These are phyloP conservation scores for Pythium brachiatum DNA, from an alignment of 352 stramenopile genomes.

Conservation along the genomic window DNA sequence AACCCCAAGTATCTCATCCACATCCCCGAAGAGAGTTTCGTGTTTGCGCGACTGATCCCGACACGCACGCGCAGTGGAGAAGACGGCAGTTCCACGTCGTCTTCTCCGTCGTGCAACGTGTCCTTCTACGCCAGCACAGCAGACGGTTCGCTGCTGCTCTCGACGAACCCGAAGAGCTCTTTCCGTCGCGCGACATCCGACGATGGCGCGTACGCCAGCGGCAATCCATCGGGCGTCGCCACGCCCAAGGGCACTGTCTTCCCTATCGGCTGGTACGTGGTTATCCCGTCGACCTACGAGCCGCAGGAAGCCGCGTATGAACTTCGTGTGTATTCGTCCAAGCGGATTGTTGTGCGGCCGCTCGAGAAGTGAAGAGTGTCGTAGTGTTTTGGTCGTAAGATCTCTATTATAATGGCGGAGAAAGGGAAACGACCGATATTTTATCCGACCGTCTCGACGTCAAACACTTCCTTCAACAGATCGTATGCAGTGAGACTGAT, in stretches of 20 bases:
- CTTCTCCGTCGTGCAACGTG: constrained; percentile 60
- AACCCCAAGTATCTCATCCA: constrained; percentile 78
- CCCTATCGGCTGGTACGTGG: constrained; percentile 58
- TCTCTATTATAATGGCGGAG: constrained; percentile 3
- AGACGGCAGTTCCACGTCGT: constrained; percentile 10
- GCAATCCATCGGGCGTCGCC: constrained; percentile 49
- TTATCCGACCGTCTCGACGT: constrained; percentile 59
- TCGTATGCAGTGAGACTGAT: constrained; percentile 88
- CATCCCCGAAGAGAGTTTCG: constrained; percentile 41
- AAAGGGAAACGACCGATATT: not conserved
- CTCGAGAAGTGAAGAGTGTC: constrained; percentile 9
- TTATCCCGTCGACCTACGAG: constrained; percentile 78
- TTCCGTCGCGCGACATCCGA: constrained; percentile 55
- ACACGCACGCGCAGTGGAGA: constrained; percentile 19
- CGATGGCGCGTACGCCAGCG: constrained; percentile 51
- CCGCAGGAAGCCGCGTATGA: constrained; percentile 54
- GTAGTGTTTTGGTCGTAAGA: not conserved
- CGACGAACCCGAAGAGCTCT: constrained; percentile 53
- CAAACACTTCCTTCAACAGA: constrained; percentile 83
- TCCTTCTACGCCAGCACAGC: constrained; percentile 66
- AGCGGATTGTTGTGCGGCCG: constrained; percentile 34
- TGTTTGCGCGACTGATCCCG: constrained; percentile 56
- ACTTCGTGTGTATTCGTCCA: constrained; percentile 54
- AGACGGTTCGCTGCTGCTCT: constrained; percentile 53
- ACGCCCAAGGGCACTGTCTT: constrained; percentile 37